phyloP scores from a whole-genome alignment of 2,329 filamentous ascomycete genomes.

The Pestalotiopsis sp. region DNA sequence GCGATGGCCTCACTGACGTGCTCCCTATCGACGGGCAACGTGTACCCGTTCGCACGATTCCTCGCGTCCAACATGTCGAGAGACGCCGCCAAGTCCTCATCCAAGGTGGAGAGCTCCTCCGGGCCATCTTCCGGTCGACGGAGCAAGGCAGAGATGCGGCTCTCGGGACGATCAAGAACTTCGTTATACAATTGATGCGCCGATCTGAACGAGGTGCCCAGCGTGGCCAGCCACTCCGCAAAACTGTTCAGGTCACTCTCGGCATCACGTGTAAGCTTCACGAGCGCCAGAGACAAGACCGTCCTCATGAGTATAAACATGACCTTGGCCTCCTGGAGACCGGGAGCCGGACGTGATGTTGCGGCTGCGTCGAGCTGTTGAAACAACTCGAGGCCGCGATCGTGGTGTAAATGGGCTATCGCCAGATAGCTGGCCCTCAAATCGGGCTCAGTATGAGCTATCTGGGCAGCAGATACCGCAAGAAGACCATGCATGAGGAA shows the following conservation, averaged over 20 bases:
- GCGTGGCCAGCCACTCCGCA: neutral
- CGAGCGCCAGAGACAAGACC: neutral
- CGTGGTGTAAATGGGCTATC: neutral
- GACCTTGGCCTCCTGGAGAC: neutral
- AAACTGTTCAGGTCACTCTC: neutral
- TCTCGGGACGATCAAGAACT: neutral
- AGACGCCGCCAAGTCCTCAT: neutral
- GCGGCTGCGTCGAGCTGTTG: neutral
- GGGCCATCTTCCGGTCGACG: neutral
- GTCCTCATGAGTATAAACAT: neutral
- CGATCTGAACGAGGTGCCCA: neutral
- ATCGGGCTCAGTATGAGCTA: neutral
- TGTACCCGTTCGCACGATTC: neutral
- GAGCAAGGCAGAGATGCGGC: neutral
- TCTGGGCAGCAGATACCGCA: neutral
- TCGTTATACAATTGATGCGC: neutral
- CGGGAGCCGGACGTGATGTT: neutral
- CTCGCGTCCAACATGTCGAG: neutral
- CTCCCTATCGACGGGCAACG: neutral
- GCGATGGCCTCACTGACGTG: neutral
- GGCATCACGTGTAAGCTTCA: neutral
- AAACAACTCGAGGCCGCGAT: neutral
- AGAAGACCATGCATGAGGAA: neutral
- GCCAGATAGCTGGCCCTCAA: neutral
- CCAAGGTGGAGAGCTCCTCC: neutral